phyloP scores from a whole-genome alignment of 106 monocot species.

The Vanilla planifolia region DNA sequence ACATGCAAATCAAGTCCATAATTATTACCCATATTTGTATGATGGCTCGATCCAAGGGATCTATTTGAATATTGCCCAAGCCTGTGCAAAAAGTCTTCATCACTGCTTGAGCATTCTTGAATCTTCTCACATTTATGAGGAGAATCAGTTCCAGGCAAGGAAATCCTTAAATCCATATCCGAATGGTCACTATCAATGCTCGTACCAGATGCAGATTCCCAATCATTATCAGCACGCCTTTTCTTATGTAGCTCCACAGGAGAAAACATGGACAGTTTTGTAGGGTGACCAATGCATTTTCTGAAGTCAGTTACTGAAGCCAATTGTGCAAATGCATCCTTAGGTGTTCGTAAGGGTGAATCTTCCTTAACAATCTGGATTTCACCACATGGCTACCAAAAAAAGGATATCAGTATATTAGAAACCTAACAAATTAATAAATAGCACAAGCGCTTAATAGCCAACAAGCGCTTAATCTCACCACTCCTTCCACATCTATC shows the following conservation, averaged over 20 bases:
- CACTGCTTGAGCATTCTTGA: slow-evolving; percentile 40
- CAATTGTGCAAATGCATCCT: slow-evolving; percentile 63
- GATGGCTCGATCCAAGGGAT: slow-evolving; percentile 9
- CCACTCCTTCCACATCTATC: slow-evolving; percentile 79
- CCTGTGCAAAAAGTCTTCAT: slow-evolving; percentile 38
- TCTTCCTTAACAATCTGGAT: slow-evolving; percentile 91
- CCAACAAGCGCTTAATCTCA: slow-evolving; percentile 34
- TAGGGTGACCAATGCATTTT: slow-evolving; percentile 9
- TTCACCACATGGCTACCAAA: slow-evolving; percentile 74
- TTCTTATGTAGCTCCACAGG: slow-evolving; percentile 7
- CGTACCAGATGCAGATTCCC: slow-evolving; percentile 34
- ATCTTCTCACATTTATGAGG: slow-evolving; percentile 16
- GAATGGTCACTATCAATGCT: slow-evolving; percentile 45
- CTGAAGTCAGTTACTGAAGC: slow-evolving; percentile 39
- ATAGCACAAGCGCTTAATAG: slow-evolving; percentile 7
- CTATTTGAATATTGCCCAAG: slow-evolving; percentile 9
- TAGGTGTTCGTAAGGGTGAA: slow-evolving; percentile 78
- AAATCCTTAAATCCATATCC: slow-evolving; percentile 27
- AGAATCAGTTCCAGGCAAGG: slow-evolving; percentile 26
- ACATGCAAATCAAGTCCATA: slow-evolving; percentile 11
- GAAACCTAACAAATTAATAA: background rate
- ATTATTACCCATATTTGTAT: slow-evolving; percentile 9
- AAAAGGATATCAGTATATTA: slow-evolving; percentile 7
- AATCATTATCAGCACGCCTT: slow-evolving; percentile 40
- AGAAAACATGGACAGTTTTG: slow-evolving; percentile 19